These are phyloP conservation scores for Zasmidium angulare DNA, from an alignment of 2,329 filamentous ascomycete species.

Conservation along the genomic window DNA sequence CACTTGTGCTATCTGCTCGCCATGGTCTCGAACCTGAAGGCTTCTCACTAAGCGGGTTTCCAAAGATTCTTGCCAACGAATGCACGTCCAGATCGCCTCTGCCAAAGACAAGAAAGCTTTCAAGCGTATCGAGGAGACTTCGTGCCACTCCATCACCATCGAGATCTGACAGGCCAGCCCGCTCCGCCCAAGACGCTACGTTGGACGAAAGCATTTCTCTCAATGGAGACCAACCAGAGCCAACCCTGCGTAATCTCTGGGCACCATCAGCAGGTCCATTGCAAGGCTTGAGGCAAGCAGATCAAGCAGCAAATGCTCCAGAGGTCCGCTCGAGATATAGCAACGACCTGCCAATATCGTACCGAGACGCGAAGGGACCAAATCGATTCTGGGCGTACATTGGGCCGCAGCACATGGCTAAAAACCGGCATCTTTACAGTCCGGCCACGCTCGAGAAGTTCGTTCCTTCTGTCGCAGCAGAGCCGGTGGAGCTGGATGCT, in stretches of 20 bases:
- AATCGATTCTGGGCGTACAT: conserved; percentile 1
- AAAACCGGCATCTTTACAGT: neutral
- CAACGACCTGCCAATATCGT: neutral
- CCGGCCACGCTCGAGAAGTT: neutral
- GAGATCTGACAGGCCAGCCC: neutral
- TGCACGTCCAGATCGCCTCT: neutral
- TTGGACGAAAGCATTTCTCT: neutral
- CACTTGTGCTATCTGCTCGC: neutral
- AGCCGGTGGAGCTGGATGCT: neutral
- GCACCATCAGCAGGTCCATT: neutral
- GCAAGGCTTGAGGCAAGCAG: neutral
- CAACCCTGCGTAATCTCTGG: neutral
- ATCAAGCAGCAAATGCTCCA: neutral
- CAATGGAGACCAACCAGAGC: neutral
- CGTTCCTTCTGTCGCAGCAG: neutral
- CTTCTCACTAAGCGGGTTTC: neutral
- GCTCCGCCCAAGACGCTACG: neutral
- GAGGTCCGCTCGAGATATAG: neutral
- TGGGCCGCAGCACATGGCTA: neutral
- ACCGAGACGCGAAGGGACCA: neutral
- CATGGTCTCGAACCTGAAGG: neutral
- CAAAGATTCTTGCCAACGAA: neutral
- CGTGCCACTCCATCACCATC: neutral
- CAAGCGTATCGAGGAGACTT: neutral
- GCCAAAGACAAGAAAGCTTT: neutral